A percentile compares a stretch with the other conserved stretches of the same genome.
phyloP scores from a whole-genome alignment of 768 basidiomycete species.

The Russula brevipes region DNA sequence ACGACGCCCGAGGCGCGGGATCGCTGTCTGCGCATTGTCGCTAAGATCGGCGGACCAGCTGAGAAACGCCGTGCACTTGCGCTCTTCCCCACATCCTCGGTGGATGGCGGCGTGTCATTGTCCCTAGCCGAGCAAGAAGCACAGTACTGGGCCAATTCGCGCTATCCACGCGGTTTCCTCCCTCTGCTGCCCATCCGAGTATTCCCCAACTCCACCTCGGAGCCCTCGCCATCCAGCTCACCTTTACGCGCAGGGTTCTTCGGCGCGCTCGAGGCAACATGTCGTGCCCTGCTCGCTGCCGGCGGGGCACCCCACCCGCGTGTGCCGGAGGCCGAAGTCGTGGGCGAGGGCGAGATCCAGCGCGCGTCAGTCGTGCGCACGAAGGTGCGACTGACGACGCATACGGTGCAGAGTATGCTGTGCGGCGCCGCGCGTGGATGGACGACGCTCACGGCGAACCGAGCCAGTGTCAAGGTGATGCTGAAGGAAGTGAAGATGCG shows the following conservation, averaged over 20 bases:
- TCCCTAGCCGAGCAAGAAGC: constrained; percentile 50
- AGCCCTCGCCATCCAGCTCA: constrained; percentile 18
- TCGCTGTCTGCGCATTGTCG: constrained; percentile 69
- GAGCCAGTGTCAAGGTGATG: constrained; percentile 70
- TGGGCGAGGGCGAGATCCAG: constrained; percentile 39
- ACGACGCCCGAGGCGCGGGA: constrained; percentile 71
- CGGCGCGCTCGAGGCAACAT: constrained; percentile 30
- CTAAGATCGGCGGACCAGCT: constrained; percentile 68
- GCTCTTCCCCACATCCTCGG: constrained; percentile 42
- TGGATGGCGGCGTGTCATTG: constrained; percentile 28
- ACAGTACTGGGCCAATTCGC: constrained; percentile 62
- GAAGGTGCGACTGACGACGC: constrained; percentile 61
- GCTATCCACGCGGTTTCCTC: constrained; percentile 49
- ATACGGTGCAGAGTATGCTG: constrained; percentile 70
- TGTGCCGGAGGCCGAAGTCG: constrained; percentile 4
- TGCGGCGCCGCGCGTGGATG: constrained; percentile 63
- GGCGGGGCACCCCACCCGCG: constrained; percentile 37
- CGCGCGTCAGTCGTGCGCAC: constrained; percentile 49
- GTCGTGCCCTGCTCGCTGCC: constrained; percentile 45
- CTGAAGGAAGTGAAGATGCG: constrained; percentile 55
- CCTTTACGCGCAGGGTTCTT: constrained; percentile 4
- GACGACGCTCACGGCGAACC: constrained; percentile 88
- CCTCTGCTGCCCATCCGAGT: constrained; percentile 55
- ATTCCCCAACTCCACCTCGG: constrained; percentile 36
- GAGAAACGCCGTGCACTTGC: constrained; percentile 63